phyloP scores from a whole-genome alignment of 139 green algal species.

The Raphidocelis subcapitata region DNA sequence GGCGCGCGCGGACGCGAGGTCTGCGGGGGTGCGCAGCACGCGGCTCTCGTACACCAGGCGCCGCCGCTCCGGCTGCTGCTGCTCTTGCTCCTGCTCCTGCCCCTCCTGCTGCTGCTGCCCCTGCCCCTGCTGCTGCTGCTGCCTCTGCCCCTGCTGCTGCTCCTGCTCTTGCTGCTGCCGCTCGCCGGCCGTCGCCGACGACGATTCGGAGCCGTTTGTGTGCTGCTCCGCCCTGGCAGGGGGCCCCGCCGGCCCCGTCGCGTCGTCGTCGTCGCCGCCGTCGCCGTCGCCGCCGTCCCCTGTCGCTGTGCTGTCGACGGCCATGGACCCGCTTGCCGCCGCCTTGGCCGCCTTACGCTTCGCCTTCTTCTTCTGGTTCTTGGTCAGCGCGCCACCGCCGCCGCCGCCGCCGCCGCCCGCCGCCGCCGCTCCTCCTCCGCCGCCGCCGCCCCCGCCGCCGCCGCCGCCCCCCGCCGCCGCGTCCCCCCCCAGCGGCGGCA shows the following conservation, averaged over 20 bases:
- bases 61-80: neutral
- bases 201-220: no score
- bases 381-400: conserved; percentile 51
- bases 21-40: conserved; percentile 26
- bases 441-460: neutral
- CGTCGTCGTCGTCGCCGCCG: neutral
- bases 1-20: conserved; percentile 42
- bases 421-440: neutral
- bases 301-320: conserved; percentile 44
- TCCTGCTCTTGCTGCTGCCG: conserved; percentile 13
- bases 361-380: conserved; percentile 93
- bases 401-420: conserved; percentile 17
- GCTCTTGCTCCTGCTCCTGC: conserved; percentile 1
- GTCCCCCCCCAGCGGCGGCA: conserved; percentile 6
- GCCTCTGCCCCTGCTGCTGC: neutral
- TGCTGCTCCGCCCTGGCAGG: no score
- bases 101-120: neutral
- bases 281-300: neutral
- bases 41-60: conserved; percentile 27
- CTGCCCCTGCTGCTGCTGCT: conserved; percentile 4
- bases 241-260: no score
- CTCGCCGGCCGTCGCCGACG: neutral
- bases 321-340: no score
- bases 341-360: conserved; percentile 79
- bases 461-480: neutral